Percentiles rank a stretch among this genome's conserved stretches.
These are phyloP conservation scores for Curvularia hawaiiensis DNA, from an alignment of 2,329 filamentous ascomycete species.

Conservation along the genomic window DNA sequence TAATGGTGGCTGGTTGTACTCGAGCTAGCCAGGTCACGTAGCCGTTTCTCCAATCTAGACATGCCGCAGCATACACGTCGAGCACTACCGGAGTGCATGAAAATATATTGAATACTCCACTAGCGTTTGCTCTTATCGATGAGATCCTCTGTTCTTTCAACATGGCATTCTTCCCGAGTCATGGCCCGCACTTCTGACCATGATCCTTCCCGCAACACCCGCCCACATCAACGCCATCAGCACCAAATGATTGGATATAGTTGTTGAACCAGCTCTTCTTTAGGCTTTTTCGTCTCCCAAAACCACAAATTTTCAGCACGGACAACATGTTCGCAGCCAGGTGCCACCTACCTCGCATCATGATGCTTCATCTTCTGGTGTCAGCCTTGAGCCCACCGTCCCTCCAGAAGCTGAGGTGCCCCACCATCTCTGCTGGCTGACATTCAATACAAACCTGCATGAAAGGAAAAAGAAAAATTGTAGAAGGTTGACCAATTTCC, in stretches of 20 bases:
- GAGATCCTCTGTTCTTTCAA: not conserved
- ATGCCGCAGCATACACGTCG: constrained; percentile 15
- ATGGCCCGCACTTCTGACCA: not conserved
- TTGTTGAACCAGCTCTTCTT: not conserved
- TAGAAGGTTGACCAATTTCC: not conserved
- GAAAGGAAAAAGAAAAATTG: not conserved
- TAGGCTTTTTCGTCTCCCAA: not conserved
- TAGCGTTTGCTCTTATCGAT: constrained; percentile 1
- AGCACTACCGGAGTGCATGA: constrained; percentile 20
- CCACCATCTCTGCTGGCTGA: constrained; percentile 4
- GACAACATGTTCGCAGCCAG: constrained; percentile 17
- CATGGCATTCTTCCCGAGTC: not conserved
- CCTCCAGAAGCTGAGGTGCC: constrained; percentile 2
- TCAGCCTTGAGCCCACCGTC: not conserved
- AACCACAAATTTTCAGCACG: constrained; percentile 7
- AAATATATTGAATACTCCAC: constrained; percentile 10
- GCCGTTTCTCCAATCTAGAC: constrained; percentile 18
- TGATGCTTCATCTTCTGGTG: not conserved
- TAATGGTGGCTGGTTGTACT: constrained; percentile 16
- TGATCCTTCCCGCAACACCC: constrained; percentile 2
- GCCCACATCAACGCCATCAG: not conserved
- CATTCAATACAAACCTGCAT: constrained; percentile 11
- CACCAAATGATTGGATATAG: not conserved
- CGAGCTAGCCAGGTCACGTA: constrained; percentile 15
- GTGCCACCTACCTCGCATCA: constrained; percentile 1